Conservation (phyloP, 768 basidiomycete species). For the Pleurotus pulmonarius region DNA sequence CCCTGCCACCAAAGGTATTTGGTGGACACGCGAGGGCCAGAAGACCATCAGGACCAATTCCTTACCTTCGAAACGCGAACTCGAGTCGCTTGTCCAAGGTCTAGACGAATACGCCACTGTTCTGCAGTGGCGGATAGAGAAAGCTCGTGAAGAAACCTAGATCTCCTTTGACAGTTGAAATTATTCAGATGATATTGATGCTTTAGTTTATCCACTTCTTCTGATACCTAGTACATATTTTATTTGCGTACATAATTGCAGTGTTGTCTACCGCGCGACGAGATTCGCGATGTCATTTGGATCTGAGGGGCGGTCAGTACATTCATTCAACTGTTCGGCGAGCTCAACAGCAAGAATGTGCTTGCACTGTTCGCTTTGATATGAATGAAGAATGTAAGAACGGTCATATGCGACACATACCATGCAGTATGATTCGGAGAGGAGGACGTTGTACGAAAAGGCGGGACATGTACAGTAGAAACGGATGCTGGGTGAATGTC, state of each 20-base stretch:
- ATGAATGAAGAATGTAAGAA: too few species aligned
- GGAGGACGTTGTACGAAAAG: constrained; percentile 61
- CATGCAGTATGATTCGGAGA: constrained; percentile 60
- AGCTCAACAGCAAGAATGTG: constrained; percentile 68
- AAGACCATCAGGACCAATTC: constrained; percentile 1
- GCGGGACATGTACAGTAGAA: constrained; percentile 77
- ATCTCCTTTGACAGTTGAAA: background rate
- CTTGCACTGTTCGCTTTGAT: constrained; percentile 57
- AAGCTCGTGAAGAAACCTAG: constrained; percentile 18
- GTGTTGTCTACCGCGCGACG: constrained; percentile 28
- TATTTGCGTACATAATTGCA: too few species aligned
- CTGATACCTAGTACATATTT: background rate
- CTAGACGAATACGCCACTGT: constrained; percentile 59
- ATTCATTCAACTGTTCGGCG: constrained; percentile 49
- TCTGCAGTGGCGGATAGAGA: constrained; percentile 52
- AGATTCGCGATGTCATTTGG: constrained; percentile 46
- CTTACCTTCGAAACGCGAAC: constrained; percentile 26
- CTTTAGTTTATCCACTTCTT: background rate
- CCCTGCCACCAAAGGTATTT: constrained; percentile 8
- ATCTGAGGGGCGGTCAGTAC: constrained; percentile 42
- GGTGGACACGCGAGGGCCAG: background rate
- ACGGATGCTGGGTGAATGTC: background rate
- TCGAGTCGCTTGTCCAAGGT: constrained; percentile 44
- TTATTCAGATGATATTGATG: constrained; percentile 6
- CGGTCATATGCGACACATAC: constrained; percentile 28